These are phyloP conservation scores for Penicillium concentricum DNA, from an alignment of 2,329 filamentous ascomycete species.

Conservation along the genomic window DNA sequence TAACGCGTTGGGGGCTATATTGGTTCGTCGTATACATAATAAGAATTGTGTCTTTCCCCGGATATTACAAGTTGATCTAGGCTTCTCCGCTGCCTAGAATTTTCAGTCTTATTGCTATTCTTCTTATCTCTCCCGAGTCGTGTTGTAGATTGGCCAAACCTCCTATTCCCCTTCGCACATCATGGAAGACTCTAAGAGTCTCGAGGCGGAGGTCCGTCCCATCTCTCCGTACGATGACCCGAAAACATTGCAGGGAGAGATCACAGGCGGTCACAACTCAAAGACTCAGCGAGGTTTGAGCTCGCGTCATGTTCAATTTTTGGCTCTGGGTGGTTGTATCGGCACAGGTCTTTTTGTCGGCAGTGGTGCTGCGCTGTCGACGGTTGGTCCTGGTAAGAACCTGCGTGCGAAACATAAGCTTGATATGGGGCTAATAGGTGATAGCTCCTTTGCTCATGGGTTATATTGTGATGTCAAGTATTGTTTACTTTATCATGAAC, in stretches of 20 bases:
- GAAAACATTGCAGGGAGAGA: constrained; percentile 9
- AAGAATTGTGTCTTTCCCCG: neutral
- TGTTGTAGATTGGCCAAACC: neutral
- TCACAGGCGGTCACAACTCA: neutral
- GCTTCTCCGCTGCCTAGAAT: neutral
- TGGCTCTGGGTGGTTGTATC: constrained; percentile 37
- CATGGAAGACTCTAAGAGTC: constrained; percentile 9
- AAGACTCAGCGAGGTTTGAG: constrained; percentile 25
- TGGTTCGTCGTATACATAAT: neutral
- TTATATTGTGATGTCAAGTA: constrained; percentile 37
- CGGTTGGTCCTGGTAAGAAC: constrained; percentile 44
- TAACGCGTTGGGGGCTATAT: neutral
- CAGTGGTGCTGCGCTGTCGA: constrained; percentile 48
- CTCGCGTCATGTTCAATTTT: constrained; percentile 31
- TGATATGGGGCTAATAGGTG: neutral
- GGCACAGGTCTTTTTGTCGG: constrained; percentile 57
- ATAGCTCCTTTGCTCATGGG: constrained; percentile 38
- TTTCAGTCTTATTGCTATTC: neutral
- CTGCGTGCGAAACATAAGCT: neutral
- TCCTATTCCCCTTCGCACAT: neutral
- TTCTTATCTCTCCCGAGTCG: neutral
- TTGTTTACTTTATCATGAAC: constrained; percentile 46
- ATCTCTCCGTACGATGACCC: constrained; percentile 4
- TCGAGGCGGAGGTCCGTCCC: constrained; percentile 2
- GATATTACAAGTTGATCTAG: neutral